Percentiles rank a stretch among this genome's conserved stretches.
These are phyloP conservation scores for Zoysia japonica DNA, from an alignment of 176 grass and related monocot genomes.

Conservation along the genomic window DNA sequence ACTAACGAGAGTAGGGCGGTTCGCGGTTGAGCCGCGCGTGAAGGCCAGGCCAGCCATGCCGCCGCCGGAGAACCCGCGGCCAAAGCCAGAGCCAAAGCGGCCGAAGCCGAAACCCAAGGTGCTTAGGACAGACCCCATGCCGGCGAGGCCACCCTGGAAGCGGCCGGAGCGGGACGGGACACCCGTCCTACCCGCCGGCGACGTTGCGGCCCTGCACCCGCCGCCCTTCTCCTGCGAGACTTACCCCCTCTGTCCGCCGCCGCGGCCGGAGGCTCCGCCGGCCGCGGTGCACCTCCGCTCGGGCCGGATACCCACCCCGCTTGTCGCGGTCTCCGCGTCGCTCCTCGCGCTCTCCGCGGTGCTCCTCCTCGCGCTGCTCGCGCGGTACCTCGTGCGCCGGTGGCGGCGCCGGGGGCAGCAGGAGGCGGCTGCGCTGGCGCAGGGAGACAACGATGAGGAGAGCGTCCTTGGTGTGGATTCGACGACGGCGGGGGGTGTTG, in stretches of 20 bases:
- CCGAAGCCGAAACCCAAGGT: not conserved
- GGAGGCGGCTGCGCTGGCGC: not conserved
- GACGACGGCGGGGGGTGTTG: not conserved
- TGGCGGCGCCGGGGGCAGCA: not conserved
- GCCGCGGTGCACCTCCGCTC: constrained; percentile 46
- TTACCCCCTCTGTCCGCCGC: not conserved
- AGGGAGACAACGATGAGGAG: not conserved
- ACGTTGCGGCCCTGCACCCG: not conserved
- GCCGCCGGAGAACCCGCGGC: constrained; percentile 22
- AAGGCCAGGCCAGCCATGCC: constrained; percentile 17
- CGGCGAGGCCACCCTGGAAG: too few relatives aligned
- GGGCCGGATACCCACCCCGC: constrained; percentile 36
- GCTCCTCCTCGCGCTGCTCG: constrained; percentile 42
- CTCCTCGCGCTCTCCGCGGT: constrained; percentile 38
- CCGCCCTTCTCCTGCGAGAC: constrained; percentile 13
- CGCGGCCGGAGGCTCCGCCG: not conserved
- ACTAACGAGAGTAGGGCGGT: not conserved
- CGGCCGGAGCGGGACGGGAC: not conserved
- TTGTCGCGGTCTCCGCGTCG: constrained; percentile 50
- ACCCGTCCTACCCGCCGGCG: not conserved
- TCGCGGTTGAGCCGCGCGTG: constrained; percentile 2
- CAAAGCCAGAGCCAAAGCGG: too few relatives aligned
- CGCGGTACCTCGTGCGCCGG: not conserved
- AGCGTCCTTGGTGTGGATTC: not conserved
- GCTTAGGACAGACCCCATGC: not conserved